Conservation (phyloP, 495 filamentous ascomycete genomes). For the Massariosphaeria phaeospora region DNA sequence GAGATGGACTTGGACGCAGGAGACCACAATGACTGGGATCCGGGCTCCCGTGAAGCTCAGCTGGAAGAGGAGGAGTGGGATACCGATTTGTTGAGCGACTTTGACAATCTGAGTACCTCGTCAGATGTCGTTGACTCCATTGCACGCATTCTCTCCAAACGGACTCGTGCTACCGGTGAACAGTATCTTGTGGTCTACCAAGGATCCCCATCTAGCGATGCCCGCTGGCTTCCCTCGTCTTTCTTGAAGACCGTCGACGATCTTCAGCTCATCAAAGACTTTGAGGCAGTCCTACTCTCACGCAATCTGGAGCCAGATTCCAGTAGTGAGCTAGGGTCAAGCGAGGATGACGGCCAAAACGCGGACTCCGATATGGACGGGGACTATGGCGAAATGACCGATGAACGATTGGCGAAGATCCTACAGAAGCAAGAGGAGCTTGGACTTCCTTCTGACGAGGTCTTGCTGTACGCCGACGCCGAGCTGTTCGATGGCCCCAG, state of each 20-base stretch:
- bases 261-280: constrained; percentile 39
- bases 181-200: constrained; percentile 52
- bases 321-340: constrained; percentile 22
- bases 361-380: constrained; percentile 39
- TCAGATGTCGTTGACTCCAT: constrained; percentile 31
- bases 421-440: constrained; percentile 59
- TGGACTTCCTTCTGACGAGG: constrained; percentile 54
- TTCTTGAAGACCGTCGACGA: constrained; percentile 34
- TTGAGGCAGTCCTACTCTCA: constrained; percentile 35
- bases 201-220: constrained; percentile 44
- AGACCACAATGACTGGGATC: constrained; percentile 30
- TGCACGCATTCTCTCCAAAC: constrained; percentile 41
- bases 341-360: constrained; percentile 41
- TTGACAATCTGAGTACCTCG: constrained; percentile 46
- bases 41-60: not conserved
- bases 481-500: constrained; percentile 21
- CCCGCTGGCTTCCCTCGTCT: constrained; percentile 46
- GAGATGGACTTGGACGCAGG: constrained; percentile 17
- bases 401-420: constrained; percentile 34
- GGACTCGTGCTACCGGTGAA: constrained; percentile 42
- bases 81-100: constrained; percentile 41
- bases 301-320: not conserved
- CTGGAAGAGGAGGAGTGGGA: constrained; percentile 40
- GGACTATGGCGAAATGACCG: constrained; percentile 38
- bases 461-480: constrained; percentile 51